Percentiles rank a stretch among this genome's conserved stretches.
phyloP scores from a whole-genome alignment of 371 early-diverging fungal species.

The Mucor piriformis region DNA sequence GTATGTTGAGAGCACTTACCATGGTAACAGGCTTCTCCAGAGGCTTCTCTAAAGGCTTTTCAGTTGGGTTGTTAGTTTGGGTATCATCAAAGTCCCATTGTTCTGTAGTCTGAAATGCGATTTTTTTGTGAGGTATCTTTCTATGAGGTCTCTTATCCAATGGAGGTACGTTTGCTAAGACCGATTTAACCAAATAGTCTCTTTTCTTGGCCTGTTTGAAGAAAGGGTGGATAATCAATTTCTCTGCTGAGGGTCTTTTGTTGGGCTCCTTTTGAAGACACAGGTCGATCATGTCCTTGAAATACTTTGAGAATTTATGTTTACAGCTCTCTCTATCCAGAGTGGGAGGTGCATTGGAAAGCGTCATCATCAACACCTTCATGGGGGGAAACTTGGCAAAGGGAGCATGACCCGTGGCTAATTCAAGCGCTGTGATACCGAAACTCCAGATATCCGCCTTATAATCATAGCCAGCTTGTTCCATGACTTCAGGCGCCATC shows the following conservation, averaged over 20 bases:
- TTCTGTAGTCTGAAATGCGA: constrained; percentile 38
- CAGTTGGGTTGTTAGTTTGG: not conserved
- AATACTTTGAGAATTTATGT: constrained; percentile 74
- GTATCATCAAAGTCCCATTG: constrained; percentile 52
- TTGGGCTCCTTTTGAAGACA: constrained; percentile 85
- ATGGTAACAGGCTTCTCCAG: not conserved
- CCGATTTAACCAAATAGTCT: constrained; percentile 59
- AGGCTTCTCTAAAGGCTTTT: not conserved
- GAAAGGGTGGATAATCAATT: constrained; percentile 75
- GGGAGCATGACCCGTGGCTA: constrained; percentile 90
- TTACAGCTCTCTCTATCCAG: constrained; percentile 75
- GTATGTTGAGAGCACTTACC: not conserved
- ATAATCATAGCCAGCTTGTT: constrained; percentile 78
- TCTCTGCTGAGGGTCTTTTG: constrained; percentile 80
- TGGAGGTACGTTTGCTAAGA: constrained; percentile 69
- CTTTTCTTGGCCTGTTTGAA: constrained; percentile 82
- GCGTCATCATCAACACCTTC: constrained; percentile 85
- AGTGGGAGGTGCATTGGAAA: constrained; percentile 87
- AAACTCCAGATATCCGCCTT: constrained; percentile 94
- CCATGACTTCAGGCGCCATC: constrained; percentile 89
- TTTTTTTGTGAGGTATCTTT: constrained; percentile 41
- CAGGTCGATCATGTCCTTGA: constrained; percentile 86
- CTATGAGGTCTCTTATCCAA: constrained; percentile 67
- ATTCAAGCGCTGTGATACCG: constrained; percentile 88
- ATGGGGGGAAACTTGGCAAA: constrained; percentile 89